Base-by-base conservation (phyloP, 2,329 filamentous ascomycete species). In the Monilinia vaccinii-corymbosi region DNA sequence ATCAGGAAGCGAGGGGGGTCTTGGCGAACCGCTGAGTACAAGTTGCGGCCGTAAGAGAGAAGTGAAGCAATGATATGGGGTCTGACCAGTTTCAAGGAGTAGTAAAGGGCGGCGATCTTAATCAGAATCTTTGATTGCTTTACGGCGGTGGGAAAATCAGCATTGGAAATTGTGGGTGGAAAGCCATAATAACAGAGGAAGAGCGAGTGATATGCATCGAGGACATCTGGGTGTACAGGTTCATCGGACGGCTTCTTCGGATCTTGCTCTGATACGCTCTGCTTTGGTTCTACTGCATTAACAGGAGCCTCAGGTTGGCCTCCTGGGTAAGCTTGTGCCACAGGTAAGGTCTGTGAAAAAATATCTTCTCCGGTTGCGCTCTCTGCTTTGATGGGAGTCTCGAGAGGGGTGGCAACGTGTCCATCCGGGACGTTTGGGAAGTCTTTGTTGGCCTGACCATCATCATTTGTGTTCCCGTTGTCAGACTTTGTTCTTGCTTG, bases 1-100 rank as follows among this genome's bases (percentile, higher is more conserved):
- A 57, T n/a, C 18, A 71, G 58, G 62, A 68, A 70, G 14, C 61
- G 62, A 7, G 61, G 55, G 6, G 68, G 63, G 23, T 69, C 61
- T 10, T 36, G 3, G 4, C 47, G 36, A 18, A 71, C 62, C 2
- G 62, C 62, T 28, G 49, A 45, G 21, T 62, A 65, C 7, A 71
- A 50, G 3, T 61, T 52, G 18, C 51, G 61, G 11, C 62, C 62
- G 46, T 62, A 63, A 4, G 55, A 51, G 21, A 64, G 23, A 6
- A 70, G 49, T 6, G 46, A 53, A 34, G 42, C 45, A 3, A 46
- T 58, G 31, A 69, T 47, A 25, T 61, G 31, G 4, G 61, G 60
- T 2, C 61, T 60, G 6, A 68, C 53, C 6, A 60, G 18, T 0
- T 14, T 42, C 0, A 65, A 10, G 7, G 48, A 62, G 2, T n/a